A percentile compares a stretch with the other conserved stretches of the same genome.
Conservation (phyloP, 2,329 filamentous ascomycete genomes). For the Sporothrix inflata region DNA sequence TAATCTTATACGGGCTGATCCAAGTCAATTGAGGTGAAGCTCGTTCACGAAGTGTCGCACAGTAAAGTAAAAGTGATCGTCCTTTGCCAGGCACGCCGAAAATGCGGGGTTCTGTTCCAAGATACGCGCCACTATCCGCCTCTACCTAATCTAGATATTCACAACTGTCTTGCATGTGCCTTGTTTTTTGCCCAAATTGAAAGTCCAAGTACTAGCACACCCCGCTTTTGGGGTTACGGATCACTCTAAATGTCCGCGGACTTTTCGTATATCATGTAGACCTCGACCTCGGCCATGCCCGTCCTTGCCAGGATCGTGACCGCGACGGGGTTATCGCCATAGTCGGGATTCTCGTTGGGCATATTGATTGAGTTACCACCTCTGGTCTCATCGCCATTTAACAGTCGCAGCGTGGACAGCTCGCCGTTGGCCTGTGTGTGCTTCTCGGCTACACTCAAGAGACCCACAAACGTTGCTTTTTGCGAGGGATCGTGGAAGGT, state of each 20-base stretch:
- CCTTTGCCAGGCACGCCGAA: no score
- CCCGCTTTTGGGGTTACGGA: no score
- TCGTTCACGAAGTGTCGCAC: no score
- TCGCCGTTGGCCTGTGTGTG: slow-evolving; percentile 25
- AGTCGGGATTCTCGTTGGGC: slow-evolving; percentile 60
- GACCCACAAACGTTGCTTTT: slow-evolving; percentile 45
- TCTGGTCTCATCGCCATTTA: slow-evolving; percentile 49
- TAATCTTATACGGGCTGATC: no score
- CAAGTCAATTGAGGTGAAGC: no score
- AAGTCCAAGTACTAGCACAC: no score
- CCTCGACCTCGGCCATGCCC: slow-evolving; percentile 49
- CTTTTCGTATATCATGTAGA: slow-evolving; percentile 38
- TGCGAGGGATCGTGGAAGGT: slow-evolving; percentile 40
- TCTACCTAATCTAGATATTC: no score
- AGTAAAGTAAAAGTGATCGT: no score
- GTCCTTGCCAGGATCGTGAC: slow-evolving; percentile 58
- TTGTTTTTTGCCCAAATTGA: no score
- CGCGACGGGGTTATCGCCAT: slow-evolving; percentile 58
- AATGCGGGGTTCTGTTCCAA: no score
- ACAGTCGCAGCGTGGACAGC: slow-evolving; percentile 25
- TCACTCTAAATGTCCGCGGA: not conserved
- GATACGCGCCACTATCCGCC: no score
- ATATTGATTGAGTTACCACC: slow-evolving; percentile 54
- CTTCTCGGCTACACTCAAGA: slow-evolving; percentile 45
- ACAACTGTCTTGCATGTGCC: no score